These are phyloP conservation scores for Yamadazyma atlantica DNA, from an alignment of 1,139 yeast genomes.

Conservation along the genomic window DNA sequence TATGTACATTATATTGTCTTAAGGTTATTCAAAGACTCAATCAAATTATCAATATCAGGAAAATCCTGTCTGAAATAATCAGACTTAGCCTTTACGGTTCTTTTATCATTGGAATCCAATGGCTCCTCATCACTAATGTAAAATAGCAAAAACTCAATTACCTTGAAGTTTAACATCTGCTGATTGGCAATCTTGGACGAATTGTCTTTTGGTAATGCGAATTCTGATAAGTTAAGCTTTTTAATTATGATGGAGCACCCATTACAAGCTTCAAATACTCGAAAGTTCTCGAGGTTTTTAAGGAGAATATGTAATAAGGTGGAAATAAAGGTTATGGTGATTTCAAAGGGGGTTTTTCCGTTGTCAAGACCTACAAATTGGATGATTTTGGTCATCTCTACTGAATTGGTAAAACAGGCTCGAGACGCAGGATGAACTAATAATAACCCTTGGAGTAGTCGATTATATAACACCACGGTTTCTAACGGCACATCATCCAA, in stretches of 20 bases:
- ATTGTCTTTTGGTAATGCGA: constrained; percentile 13
- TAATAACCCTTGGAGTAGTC: constrained; percentile 60
- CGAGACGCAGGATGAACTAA: constrained; percentile 62
- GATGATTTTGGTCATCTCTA: constrained; percentile 35
- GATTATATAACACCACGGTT: constrained; percentile 30
- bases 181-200: constrained; percentile 18
- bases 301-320: constrained; percentile 62
- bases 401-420: constrained; percentile 35
- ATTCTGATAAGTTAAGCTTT: constrained; percentile 26
- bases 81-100: constrained; percentile 54
- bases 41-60: constrained; percentile 42
- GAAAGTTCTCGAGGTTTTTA: constrained; percentile 53
- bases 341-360: constrained; percentile 14
- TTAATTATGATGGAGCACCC: constrained; percentile 59
- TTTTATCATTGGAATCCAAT: constrained; percentile 18
- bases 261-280: constrained; percentile 58
- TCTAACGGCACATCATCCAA: constrained; percentile 7
- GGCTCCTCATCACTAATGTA: constrained; percentile 67
- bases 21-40: constrained; percentile 39
- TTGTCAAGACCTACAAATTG: constrained; percentile 20
- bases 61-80: constrained; percentile 47
- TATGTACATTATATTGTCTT: constrained; percentile 14
- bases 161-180: constrained; percentile 55
- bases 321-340: constrained; percentile 50
- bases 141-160: constrained; percentile 70